Conservation (phyloP, 208 protist genomes). For the Trichomonas gallinae region DNA sequence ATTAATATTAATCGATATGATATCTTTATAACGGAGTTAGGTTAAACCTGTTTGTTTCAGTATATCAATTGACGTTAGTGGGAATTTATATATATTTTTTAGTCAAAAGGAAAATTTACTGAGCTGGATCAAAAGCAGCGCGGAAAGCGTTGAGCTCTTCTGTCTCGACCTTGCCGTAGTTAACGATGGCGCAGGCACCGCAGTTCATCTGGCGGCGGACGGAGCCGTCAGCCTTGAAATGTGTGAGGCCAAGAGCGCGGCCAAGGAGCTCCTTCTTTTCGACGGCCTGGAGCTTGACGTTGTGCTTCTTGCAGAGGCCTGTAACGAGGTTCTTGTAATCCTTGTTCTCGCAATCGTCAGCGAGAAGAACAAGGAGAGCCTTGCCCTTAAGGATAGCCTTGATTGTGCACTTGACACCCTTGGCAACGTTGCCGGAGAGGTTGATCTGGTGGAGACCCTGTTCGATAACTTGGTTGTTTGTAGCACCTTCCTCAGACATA, state of each 20-base stretch:
- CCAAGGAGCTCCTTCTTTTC: neutral
- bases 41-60: no score
- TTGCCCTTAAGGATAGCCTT: conserved; percentile 5
- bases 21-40: no score
- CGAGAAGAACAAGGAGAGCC: neutral
- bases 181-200: neutral
- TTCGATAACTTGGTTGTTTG: neutral
- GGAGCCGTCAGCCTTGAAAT: neutral
- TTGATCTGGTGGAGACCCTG: neutral
- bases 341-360: neutral
- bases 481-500: neutral
- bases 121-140: neutral
- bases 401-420: neutral
- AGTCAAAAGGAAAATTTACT: neutral
- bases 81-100: neutral
- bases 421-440: neutral
- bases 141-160: neutral
- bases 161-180: neutral
- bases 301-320: neutral
- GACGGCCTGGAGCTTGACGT: neutral
- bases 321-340: neutral
- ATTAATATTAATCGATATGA: no score
- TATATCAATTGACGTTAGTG: no score
- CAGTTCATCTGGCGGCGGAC: conserved; percentile 5
- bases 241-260: neutral